These are phyloP conservation scores for Colletotrichum karsti DNA, from an alignment of 2,329 filamentous ascomycete genomes.

Conservation along the genomic window DNA sequence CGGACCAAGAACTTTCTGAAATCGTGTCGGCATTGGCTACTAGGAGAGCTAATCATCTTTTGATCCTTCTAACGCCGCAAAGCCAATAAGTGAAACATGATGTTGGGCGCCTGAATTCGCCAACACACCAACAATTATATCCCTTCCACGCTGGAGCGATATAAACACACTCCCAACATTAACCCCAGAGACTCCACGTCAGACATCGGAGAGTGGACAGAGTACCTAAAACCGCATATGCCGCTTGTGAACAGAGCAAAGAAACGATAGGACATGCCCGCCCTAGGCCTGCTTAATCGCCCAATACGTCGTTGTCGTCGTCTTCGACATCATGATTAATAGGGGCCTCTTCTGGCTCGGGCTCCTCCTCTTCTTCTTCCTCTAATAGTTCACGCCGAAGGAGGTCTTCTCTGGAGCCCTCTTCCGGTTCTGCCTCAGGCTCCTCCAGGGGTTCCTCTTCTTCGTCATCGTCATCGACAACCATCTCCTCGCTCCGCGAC, in stretches of 20 bases:
- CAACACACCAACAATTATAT: not conserved
- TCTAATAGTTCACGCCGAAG: conserved; percentile 63
- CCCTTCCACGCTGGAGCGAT: not conserved
- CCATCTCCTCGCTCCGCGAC: conserved; percentile 54
- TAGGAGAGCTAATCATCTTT: conserved; percentile 16
- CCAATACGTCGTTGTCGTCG: conserved; percentile 49
- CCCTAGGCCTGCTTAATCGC: conserved; percentile 41
- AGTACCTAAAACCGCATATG: not conserved
- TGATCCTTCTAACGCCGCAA: conserved; percentile 18
- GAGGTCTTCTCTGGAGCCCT: conserved; percentile 67
- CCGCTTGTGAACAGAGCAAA: conserved; percentile 12
- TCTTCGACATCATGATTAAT: conserved; percentile 30
- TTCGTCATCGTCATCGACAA: conserved; percentile 50
- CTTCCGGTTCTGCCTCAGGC: conserved; percentile 62
- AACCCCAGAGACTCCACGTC: not conserved
- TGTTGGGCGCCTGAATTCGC: conserved; percentile 6
- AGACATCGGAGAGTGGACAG: not conserved
- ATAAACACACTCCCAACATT: not conserved
- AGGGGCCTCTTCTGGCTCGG: conserved; percentile 37
- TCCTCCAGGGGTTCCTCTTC: conserved; percentile 52
- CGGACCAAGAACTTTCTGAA: too few relatives aligned
- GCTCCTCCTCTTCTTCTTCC: conserved; percentile 55
- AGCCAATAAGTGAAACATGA: conserved; percentile 2
- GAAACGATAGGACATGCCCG: not conserved
- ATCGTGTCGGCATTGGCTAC: conserved; percentile 18